Evolutionary conservation across 2,329 filamentous ascomycete genomes (phyloP).

Genomic region (Fusarium compactum): DNA sequence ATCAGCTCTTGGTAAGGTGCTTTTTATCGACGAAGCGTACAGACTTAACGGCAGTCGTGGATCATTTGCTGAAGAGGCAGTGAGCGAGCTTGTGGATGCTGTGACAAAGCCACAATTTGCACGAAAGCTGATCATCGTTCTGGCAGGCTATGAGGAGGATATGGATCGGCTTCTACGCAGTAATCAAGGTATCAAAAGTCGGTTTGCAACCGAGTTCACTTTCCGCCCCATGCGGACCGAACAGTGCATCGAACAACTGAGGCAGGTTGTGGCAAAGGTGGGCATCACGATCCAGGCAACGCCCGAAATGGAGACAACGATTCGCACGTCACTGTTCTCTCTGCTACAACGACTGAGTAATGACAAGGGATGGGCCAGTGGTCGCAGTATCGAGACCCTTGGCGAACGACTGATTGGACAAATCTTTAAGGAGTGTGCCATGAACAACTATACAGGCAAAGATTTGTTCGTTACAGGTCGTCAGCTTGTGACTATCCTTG

Average conservation of each 20-base stretch:
- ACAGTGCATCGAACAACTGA: slow-evolving; percentile 62
- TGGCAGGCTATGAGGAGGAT: slow-evolving; percentile 75
- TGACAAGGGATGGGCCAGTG: slow-evolving; percentile 70
- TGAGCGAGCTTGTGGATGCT: slow-evolving; percentile 64
- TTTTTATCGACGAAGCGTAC: slow-evolving; percentile 80
- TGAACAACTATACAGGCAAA: slow-evolving; percentile 48
- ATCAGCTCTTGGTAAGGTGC: slow-evolving; percentile 72
- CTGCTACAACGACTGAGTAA: slow-evolving; percentile 58
- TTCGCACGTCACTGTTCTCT: slow-evolving; percentile 46
- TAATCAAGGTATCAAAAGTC: slow-evolving; percentile 72
- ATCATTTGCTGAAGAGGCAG: slow-evolving; percentile 66
- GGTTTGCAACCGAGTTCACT: slow-evolving; percentile 71
- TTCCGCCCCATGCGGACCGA: slow-evolving; percentile 63
- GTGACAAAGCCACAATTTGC: slow-evolving; percentile 67
- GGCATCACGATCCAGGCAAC: slow-evolving; percentile 49
- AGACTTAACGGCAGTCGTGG: slow-evolving; percentile 65
- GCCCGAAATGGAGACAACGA: slow-evolving; percentile 40
- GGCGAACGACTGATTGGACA: slow-evolving; percentile 63
- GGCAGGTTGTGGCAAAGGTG: slow-evolving; percentile 48
- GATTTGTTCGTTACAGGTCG: slow-evolving; percentile 47
- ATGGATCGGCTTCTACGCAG: slow-evolving; percentile 72
- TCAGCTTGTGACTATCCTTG: slow-evolving; percentile 48
- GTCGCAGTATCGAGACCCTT: slow-evolving; percentile 69
- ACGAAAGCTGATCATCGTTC: slow-evolving; percentile 71
- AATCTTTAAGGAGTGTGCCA: slow-evolving; percentile 52